Conservation (phyloP, 495 filamentous ascomycete genomes). For the Neurospora intermedia region DNA sequence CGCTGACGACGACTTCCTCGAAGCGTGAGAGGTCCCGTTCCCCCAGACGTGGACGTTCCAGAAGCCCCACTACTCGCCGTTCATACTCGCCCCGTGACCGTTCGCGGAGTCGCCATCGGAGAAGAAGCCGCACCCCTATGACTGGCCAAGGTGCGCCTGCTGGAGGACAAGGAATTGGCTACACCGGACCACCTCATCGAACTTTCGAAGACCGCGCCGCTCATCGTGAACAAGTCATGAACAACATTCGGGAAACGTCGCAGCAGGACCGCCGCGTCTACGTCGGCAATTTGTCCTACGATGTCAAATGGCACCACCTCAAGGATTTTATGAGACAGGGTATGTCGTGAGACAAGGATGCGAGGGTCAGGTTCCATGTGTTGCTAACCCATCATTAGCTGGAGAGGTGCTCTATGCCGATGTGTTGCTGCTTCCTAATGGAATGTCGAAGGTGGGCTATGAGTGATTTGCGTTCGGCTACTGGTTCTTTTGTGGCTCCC, state of each 20-base stretch:
- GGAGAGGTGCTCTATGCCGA: constrained; percentile 99
- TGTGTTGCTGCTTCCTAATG: constrained; percentile 98
- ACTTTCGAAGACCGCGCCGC: constrained; percentile 73
- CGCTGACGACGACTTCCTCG: constrained; percentile 28
- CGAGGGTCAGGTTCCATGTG: constrained; percentile 3
- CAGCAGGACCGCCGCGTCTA: constrained; percentile 99
- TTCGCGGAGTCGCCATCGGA: constrained; percentile 61
- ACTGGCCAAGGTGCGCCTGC: constrained; percentile 58
- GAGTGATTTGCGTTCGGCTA: constrained; percentile 54
- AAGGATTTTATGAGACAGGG: constrained; percentile 99
- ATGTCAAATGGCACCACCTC: constrained; percentile 99
- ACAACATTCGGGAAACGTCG: constrained; percentile 79
- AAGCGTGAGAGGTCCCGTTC: constrained; percentile 95
- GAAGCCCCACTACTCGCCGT: constrained; percentile 51
- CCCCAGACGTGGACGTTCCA: constrained; percentile 66
- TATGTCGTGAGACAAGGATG: constrained; percentile 37
- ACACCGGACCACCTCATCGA: constrained; percentile 56
- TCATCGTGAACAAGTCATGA: constrained; percentile 93
- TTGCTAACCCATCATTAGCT: constrained; percentile 45
- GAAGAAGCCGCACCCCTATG: constrained; percentile 79
- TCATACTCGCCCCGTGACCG: constrained; percentile 91
- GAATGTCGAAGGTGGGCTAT: constrained; percentile 99
- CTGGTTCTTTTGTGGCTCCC: constrained; percentile 64
- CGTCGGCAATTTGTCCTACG: constrained; percentile 96
- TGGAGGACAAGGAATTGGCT: constrained; percentile 47